These are phyloP conservation scores for Ascobolus immersus DNA, from an alignment of 495 filamentous ascomycete species.

Conservation along the genomic window DNA sequence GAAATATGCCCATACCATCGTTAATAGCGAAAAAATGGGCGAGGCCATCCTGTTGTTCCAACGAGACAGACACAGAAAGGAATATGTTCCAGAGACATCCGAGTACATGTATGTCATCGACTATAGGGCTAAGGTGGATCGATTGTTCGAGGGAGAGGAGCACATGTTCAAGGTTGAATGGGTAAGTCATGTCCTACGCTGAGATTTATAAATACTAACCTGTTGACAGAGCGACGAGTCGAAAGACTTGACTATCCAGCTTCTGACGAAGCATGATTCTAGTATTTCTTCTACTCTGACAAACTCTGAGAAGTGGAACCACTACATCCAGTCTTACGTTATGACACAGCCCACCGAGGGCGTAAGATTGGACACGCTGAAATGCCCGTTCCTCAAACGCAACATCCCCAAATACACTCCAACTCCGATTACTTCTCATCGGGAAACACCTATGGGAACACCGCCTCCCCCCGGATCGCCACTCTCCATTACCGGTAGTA, in stretches of 20 bases:
- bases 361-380: slow-evolving; percentile 33
- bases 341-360: slow-evolving; percentile 78
- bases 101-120: slow-evolving; percentile 15
- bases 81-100: slow-evolving; percentile 17
- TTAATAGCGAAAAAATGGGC: slow-evolving; percentile 63
- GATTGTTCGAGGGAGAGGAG: slow-evolving; percentile 10
- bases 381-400: slow-evolving; percentile 41
- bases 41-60: slow-evolving; percentile 45
- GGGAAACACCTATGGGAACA: slow-evolving; percentile 19
- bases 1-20: slow-evolving; percentile 47
- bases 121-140: slow-evolving; percentile 12
- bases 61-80: slow-evolving; percentile 30
- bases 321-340: slow-evolving; percentile 78
- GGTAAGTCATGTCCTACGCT: slow-evolving; percentile 7
- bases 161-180: slow-evolving; percentile 14
- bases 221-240: slow-evolving; percentile 10
- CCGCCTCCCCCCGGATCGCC: slow-evolving; percentile 20
- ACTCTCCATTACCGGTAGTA: slow-evolving; percentile 18
- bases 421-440: slow-evolving; percentile 8
- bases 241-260: slow-evolving; percentile 11
- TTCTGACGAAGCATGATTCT: slow-evolving; percentile 12
- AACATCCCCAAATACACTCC: slow-evolving; percentile 30
- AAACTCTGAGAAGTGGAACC: slow-evolving; percentile 47
- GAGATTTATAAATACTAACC: slow-evolving; percentile 3
- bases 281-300: slow-evolving; percentile 26